Evolutionary conservation across 768 basidiomycete species (phyloP).

Genomic region (Phanerodontia chrysosporium): DNA sequence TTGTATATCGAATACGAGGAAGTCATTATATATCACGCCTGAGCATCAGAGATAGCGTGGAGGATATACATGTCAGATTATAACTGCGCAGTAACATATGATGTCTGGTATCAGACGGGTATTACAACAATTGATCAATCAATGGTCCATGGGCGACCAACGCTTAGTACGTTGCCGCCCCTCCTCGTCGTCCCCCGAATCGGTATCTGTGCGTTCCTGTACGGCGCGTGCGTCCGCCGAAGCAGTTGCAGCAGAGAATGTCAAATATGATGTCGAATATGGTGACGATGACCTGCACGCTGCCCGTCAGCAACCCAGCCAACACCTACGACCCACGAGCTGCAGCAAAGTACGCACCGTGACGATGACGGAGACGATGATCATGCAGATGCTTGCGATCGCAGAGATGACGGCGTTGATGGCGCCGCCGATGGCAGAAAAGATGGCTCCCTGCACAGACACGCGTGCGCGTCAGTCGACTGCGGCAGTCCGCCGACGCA

Average conservation of each 20-base stretch:
- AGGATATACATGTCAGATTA: too few species aligned
- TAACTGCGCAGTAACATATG: neutral
- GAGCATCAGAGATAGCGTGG: too few species aligned
- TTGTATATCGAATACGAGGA: too few species aligned
- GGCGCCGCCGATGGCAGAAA: slow-evolving; percentile 61
- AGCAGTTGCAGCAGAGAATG: slow-evolving; percentile 40
- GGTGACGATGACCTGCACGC: slow-evolving; percentile 52
- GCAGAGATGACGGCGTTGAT: slow-evolving; percentile 58
- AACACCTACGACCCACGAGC: too few species aligned
- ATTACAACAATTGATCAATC: neutral
- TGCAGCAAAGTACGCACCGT: slow-evolving; percentile 40
- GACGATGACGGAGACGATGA: slow-evolving; percentile 56
- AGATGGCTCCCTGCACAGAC: slow-evolving; percentile 49
- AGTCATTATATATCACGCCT: too few species aligned
- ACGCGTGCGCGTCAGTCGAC: neutral
- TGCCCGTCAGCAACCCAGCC: neutral
- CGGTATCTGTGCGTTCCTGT: slow-evolving; percentile 24
- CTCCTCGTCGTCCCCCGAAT: slow-evolving; percentile 16
- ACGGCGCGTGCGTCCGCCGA: slow-evolving; percentile 21
- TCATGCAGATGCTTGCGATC: slow-evolving; percentile 54
- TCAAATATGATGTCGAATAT: slow-evolving; percentile 60
- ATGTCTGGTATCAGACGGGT: neutral
- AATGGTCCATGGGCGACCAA: neutral
- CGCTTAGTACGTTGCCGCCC: slow-evolving; percentile 8
- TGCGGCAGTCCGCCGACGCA: too few species aligned